Evolutionary conservation across 2,329 filamentous ascomycete species (phyloP).

Genomic region (Eutypella sp.): DNA sequence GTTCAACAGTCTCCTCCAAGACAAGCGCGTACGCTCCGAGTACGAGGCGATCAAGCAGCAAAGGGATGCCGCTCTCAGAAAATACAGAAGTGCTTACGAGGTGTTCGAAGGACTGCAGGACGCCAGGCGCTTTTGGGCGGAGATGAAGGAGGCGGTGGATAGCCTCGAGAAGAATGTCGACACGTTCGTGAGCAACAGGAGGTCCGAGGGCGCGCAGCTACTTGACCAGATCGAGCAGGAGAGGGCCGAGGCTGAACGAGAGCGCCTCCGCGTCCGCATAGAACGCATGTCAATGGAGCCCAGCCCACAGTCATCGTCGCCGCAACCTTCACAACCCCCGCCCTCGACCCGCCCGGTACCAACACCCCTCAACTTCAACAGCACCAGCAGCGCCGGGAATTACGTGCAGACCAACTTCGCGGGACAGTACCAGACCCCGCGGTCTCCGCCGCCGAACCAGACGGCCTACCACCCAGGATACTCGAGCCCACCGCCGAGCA

Average conservation of each 20-base stretch:
- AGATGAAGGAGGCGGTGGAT: constrained; percentile 93
- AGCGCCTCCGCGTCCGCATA: constrained; percentile 80
- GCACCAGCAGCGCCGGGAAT: constrained; percentile 36
- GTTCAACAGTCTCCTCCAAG: constrained; percentile 84
- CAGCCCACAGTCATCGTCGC: constrained; percentile 34
- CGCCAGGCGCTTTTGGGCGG: constrained; percentile 88
- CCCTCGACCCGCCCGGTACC: constrained; percentile 35
- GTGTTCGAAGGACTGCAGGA: constrained; percentile 84
- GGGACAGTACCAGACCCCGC: constrained; percentile 56
- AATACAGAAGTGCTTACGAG: constrained; percentile 87
- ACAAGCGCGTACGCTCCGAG: constrained; percentile 88
- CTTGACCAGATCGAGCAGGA: constrained; percentile 83
- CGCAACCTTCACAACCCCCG: constrained; percentile 34
- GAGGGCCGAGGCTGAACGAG: constrained; percentile 58
- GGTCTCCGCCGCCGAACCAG: constrained; percentile 49
- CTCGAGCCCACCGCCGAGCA: constrained; percentile 34
- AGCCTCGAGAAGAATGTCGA: constrained; percentile 95
- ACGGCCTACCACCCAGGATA: constrained; percentile 37
- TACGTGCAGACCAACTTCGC: constrained; percentile 52
- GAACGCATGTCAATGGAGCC: constrained; percentile 90
- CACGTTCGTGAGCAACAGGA: constrained; percentile 89
- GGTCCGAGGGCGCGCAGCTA: constrained; percentile 85
- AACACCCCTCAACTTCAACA: constrained; percentile 43
- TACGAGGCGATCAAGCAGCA: constrained; percentile 87
- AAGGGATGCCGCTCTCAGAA: constrained; percentile 71